phyloP scores from a whole-genome alignment of 1,139 yeast genomes.

The Debaryomyces robertsiae region DNA sequence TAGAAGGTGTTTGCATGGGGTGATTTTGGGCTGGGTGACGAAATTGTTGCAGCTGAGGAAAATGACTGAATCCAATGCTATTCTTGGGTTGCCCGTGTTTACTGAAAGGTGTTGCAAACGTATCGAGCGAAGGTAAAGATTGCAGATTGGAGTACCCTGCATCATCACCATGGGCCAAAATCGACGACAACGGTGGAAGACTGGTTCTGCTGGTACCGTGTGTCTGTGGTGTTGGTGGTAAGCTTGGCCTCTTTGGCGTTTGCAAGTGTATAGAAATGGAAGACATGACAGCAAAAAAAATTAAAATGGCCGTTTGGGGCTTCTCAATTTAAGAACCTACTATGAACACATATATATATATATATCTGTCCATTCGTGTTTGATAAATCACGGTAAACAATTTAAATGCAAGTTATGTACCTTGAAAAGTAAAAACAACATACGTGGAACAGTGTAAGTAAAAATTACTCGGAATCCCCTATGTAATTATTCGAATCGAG shows the following conservation, averaged over 20 bases:
- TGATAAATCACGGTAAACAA: constrained; percentile 8
- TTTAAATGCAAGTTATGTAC: constrained; percentile 8
- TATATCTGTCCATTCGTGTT: background rate
- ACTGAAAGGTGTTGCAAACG: constrained; percentile 21
- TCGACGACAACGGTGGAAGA: constrained; percentile 48
- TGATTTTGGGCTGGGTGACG: constrained; percentile 10
- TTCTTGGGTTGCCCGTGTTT: constrained; percentile 8
- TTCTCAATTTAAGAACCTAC: background rate
- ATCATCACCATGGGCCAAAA: constrained; percentile 23
- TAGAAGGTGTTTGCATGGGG: constrained; percentile 7
- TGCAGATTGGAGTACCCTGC: constrained; percentile 14
- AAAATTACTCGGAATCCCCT: background rate
- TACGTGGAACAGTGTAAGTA: constrained; percentile 4
- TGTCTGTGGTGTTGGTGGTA: constrained; percentile 30
- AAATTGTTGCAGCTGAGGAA: constrained; percentile 10
- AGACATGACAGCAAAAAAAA: constrained; percentile 3
- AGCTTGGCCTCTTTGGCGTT: constrained; percentile 36
- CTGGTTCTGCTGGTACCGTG: constrained; percentile 26
- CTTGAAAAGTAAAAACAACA: constrained; percentile 8
- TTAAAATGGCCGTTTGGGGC: background rate
- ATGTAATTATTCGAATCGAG: constrained; percentile 6
- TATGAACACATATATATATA: constrained; percentile 4
- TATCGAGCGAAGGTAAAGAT: constrained; percentile 27
- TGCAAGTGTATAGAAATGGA: constrained; percentile 22
- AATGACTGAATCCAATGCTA: constrained; percentile 9